A percentile compares a stretch with the other conserved stretches of the same genome.
These are phyloP conservation scores for Thermochaetoides dissita DNA, from an alignment of 2,329 filamentous ascomycete genomes.

Conservation along the genomic window DNA sequence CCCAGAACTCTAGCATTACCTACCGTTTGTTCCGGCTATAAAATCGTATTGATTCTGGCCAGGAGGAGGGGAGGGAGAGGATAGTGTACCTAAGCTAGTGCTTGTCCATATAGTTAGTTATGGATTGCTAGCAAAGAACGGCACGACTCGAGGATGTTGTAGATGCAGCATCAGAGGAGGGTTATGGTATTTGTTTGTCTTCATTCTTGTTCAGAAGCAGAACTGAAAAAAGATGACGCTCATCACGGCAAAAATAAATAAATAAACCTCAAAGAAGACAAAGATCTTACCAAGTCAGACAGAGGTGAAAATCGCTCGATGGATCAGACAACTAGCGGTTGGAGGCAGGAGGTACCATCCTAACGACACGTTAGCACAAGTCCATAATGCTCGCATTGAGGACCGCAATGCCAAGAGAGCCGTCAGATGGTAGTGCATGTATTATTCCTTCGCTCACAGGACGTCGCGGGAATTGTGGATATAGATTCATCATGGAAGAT, in stretches of 20 bases:
- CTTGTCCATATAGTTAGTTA: conserved; percentile 6
- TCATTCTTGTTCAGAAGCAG: conserved; percentile 60
- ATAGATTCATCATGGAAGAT: conserved; percentile 39
- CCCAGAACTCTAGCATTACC: too few relatives aligned
- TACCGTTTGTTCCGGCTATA: too few relatives aligned
- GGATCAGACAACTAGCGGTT: too few relatives aligned
- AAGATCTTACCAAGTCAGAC: conserved; percentile 9
- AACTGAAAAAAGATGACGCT: conserved; percentile 51
- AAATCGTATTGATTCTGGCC: too few relatives aligned
- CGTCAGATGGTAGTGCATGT: conserved; percentile 68
- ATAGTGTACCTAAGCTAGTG: too few relatives aligned
- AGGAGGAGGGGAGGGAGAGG: too few relatives aligned
- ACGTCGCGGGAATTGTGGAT: conserved; percentile 48
- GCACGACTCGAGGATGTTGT: conserved; percentile 2
- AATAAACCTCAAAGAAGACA: not conserved
- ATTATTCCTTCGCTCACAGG: conserved; percentile 45
- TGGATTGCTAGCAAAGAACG: not conserved
- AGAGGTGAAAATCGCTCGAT: not conserved
- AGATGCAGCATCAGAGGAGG: conserved; percentile 33
- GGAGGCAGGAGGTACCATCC: too few relatives aligned
- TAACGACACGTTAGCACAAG: conserved; percentile 8
- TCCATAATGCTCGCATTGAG: not conserved
- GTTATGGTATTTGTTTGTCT: conserved; percentile 52
- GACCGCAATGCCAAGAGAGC: conserved; percentile 1
- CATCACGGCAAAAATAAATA: conserved; percentile 43